Evolutionary conservation across 2,329 filamentous ascomycete genomes (phyloP).

Genomic region (Fusarium mangiferae): DNA sequence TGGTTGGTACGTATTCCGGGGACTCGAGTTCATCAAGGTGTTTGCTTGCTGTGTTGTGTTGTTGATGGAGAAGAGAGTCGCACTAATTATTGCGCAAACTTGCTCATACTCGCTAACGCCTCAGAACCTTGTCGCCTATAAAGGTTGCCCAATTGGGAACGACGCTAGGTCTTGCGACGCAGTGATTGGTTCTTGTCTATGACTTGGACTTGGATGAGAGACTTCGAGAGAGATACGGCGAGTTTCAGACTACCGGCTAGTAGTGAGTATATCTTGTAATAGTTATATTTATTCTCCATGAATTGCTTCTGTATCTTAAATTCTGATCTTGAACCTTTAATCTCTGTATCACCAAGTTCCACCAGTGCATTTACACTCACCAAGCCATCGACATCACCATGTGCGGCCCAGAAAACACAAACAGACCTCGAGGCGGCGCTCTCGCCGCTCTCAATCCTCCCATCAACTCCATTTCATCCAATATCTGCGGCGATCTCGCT

Average conservation of each 20-base stretch:
- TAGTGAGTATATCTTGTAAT: neutral
- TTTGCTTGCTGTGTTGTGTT: neutral
- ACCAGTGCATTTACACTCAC: neutral
- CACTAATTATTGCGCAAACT: slow-evolving; percentile 38
- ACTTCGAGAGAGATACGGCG: slow-evolving; percentile 31
- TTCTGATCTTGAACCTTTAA: no score
- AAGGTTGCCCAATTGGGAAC: slow-evolving; percentile 43
- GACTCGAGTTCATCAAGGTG: slow-evolving; percentile 32
- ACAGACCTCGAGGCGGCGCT: slow-evolving; percentile 57
- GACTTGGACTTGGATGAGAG: slow-evolving; percentile 13
- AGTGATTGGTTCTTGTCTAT: slow-evolving; percentile 43
- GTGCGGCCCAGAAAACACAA: slow-evolving; percentile 57
- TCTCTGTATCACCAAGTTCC: neutral
- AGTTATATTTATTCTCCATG: neutral
- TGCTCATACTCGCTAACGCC: slow-evolving; percentile 43
- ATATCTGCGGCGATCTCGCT: slow-evolving; percentile 51
- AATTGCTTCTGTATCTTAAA: no score
- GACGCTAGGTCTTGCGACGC: slow-evolving; percentile 18
- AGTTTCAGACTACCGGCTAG: neutral
- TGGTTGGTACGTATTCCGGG: slow-evolving; percentile 2
- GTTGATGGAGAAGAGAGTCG: slow-evolving; percentile 7
- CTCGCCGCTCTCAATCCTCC: slow-evolving; percentile 55
- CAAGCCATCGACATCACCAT: slow-evolving; percentile 47
- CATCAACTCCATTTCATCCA: slow-evolving; percentile 17
- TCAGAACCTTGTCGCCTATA: neutral